These are phyloP conservation scores for Xylaria castorea DNA, from an alignment of 495 filamentous ascomycete species.

Conservation along the genomic window DNA sequence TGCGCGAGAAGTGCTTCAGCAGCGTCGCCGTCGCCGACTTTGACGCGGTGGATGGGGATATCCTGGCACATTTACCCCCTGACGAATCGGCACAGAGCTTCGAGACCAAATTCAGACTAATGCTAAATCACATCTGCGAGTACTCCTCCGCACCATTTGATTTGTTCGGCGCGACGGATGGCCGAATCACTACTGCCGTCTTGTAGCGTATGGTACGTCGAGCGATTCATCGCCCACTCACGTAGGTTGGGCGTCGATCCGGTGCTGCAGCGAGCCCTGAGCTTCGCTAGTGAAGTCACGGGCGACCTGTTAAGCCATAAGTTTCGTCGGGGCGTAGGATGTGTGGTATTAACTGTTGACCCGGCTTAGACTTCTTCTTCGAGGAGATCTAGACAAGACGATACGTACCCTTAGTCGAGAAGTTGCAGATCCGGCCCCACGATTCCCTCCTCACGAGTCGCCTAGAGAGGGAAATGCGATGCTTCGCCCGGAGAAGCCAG, in stretches of 20 bases:
- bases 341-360: background rate
- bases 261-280: background rate
- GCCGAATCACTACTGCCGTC: too few relatives aligned
- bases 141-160: too few relatives aligned
- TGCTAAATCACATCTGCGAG: too few relatives aligned
- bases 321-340: background rate
- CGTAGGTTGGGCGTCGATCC: too few relatives aligned
- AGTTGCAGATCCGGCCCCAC: background rate
- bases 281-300: background rate
- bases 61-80: background rate
- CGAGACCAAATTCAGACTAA: too few relatives aligned
- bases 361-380: background rate
- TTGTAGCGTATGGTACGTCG: too few relatives aligned
- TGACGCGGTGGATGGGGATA: background rate
- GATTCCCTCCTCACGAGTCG: background rate
- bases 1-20: background rate
- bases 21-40: background rate
- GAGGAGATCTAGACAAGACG: background rate
- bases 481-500: background rate
- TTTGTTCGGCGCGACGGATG: too few relatives aligned
- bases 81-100: too few relatives aligned
- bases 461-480: background rate
- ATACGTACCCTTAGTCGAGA: background rate
- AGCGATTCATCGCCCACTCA: too few relatives aligned
- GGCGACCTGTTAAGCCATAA: background rate